Conservation (phyloP, 768 basidiomycete species). For the Suillus variegatus region DNA sequence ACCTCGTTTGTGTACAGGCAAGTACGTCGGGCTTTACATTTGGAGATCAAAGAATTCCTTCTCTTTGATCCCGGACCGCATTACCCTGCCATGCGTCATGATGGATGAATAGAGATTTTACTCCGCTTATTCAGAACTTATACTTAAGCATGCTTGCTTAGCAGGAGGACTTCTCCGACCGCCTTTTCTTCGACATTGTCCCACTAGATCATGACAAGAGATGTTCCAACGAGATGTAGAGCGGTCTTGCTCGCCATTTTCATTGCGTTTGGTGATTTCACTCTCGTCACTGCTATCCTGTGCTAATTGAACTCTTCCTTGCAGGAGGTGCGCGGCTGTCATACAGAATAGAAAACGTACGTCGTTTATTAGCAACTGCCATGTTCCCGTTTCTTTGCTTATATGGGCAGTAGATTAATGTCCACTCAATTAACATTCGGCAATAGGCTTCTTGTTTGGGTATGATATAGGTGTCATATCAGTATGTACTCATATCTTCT, state of each 20-base stretch:
- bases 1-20: no score
- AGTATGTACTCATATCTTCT: conserved; percentile 35
- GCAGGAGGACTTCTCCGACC: no score
- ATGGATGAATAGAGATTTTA: no score
- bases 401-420: neutral
- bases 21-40: neutral
- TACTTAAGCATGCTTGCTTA: no score
- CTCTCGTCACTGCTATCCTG: no score
- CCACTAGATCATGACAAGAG: no score
- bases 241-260: no score
- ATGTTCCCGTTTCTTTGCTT: conserved; percentile 2
- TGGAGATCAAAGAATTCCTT: neutral
- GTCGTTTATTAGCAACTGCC: conserved; percentile 6
- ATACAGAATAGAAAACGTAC: neutral
- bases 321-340: conserved; percentile 24
- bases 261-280: no score
- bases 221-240: no score
- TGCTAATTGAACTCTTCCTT: conserved; percentile 1
- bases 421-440: neutral
- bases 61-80: conserved; percentile 13
- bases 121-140: no score
- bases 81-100: conserved; percentile 11
- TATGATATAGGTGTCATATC: conserved; percentile 82
- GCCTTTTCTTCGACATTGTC: no score
- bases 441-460: conserved; percentile 63